These are phyloP conservation scores for Kazachstania sp. DNA, from an alignment of 1,139 yeast genomes.

Conservation along the genomic window DNA sequence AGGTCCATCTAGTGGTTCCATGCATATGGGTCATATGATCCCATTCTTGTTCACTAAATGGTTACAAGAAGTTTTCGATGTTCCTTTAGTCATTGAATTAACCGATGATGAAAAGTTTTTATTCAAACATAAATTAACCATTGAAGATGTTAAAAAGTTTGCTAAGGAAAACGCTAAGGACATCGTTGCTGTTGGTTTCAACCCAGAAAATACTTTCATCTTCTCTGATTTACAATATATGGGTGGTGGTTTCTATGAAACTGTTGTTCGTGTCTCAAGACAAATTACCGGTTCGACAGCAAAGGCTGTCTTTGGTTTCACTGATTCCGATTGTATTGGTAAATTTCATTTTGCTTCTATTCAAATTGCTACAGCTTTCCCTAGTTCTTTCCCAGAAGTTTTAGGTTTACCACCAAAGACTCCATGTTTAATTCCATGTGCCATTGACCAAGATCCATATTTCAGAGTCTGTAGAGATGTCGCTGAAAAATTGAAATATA, in stretches of 20 bases:
- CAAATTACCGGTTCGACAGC: conserved; percentile 96
- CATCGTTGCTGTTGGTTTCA: conserved; percentile 89
- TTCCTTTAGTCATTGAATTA: conserved; percentile 88
- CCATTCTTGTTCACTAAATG: conserved; percentile 95
- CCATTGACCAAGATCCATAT: conserved; percentile 98
- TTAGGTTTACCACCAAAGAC: conserved; percentile 78
- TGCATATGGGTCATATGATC: conserved; percentile 96
- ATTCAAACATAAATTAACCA: conserved; percentile 82
- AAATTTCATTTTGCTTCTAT: conserved; percentile 90
- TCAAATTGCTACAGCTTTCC: conserved; percentile 93
- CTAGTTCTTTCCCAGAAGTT: conserved; percentile 90
- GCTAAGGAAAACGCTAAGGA: conserved; percentile 83
- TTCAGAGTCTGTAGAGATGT: conserved; percentile 97
- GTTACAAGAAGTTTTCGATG: conserved; percentile 97
- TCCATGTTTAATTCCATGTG: conserved; percentile 97
- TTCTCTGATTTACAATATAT: conserved; percentile 87
- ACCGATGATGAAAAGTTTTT: conserved; percentile 97
- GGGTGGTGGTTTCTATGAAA: conserved; percentile 92
- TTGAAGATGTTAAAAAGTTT: conserved; percentile 77
- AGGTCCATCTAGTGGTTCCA: conserved; percentile 91
- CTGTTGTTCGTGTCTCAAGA: conserved; percentile 86
- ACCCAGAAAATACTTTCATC: conserved; percentile 88
- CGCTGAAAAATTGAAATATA: conserved; percentile 80
- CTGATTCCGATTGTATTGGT: conserved; percentile 91
- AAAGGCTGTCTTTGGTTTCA: conserved; percentile 95